phyloP scores from a whole-genome alignment of 169 alveolate species.

The Amoebophrya sp. region DNA sequence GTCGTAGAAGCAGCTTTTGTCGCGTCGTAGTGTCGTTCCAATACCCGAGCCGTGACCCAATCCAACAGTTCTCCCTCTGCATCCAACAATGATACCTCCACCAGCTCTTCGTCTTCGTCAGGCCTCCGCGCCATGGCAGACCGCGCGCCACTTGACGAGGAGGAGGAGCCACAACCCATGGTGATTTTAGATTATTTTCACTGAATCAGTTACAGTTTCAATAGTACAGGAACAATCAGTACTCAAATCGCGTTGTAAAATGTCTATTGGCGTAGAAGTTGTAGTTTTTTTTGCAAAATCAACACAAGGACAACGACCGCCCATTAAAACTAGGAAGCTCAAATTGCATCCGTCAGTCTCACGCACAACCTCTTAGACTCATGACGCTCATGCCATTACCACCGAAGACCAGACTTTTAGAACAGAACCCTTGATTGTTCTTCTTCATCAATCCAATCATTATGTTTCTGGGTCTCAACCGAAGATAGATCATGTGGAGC shows the following conservation, averaged over 20 bases:
- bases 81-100: background rate
- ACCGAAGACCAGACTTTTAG: too few relatives aligned
- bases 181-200: background rate
- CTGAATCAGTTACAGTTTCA: too few relatives aligned
- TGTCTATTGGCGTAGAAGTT: background rate
- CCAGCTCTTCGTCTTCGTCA: background rate
- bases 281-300: background rate
- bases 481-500: too few relatives aligned
- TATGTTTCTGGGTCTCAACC: too few relatives aligned
- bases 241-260: background rate
- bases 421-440: too few relatives aligned
- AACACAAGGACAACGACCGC: too few relatives aligned
- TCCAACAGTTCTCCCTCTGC: background rate
- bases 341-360: too few relatives aligned
- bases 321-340: too few relatives aligned
- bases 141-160: background rate
- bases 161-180: background rate
- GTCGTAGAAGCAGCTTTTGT: background rate
- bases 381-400: too few relatives aligned
- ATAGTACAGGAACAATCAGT: too few relatives aligned
- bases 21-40: background rate
- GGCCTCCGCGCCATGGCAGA: constrained; percentile 10
- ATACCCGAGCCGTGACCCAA: background rate
- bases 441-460: too few relatives aligned
- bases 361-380: too few relatives aligned